These are phyloP conservation scores for Fusarium nelsonii DNA, from an alignment of 2,329 filamentous ascomycete genomes.

Conservation along the genomic window DNA sequence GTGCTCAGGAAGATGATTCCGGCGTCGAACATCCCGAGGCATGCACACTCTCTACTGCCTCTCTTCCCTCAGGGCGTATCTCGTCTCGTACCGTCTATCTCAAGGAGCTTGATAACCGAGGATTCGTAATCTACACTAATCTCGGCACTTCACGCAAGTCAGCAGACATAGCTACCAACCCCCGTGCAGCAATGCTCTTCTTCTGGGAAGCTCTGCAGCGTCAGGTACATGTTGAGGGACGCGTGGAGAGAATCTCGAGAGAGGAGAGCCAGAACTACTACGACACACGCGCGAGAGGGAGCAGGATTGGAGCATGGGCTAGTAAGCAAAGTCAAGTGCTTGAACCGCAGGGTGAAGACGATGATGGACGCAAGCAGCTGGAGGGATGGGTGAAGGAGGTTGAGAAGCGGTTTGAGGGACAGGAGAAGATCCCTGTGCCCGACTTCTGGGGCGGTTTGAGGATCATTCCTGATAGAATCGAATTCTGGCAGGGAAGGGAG, in stretches of 20 bases:
- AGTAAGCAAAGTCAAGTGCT: slow-evolving; percentile 88
- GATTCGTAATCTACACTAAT: slow-evolving; percentile 95
- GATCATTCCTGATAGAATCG: slow-evolving; percentile 85
- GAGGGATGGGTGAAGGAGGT: slow-evolving; percentile 82
- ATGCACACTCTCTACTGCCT: slow-evolving; percentile 86
- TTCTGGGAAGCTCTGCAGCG: slow-evolving; percentile 89
- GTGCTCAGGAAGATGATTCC: slow-evolving; percentile 68
- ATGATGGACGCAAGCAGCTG: slow-evolving; percentile 79
- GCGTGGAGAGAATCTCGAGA: slow-evolving; percentile 71
- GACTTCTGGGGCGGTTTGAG: slow-evolving; percentile 95
- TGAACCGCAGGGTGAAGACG: slow-evolving; percentile 58
- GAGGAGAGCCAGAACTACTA: slow-evolving; percentile 81
- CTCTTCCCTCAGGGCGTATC: slow-evolving; percentile 85
- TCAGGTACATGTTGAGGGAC: slow-evolving; percentile 91
- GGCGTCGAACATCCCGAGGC: slow-evolving; percentile 84
- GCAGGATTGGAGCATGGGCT: slow-evolving; percentile 91
- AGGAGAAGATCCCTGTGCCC: slow-evolving; percentile 87
- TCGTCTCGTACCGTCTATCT: slow-evolving; percentile 91
- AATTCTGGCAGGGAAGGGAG: slow-evolving; percentile 96
- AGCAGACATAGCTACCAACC: slow-evolving; percentile 77
- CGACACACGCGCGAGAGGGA: slow-evolving; percentile 79
- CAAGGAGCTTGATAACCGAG: slow-evolving; percentile 86
- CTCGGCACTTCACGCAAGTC: slow-evolving; percentile 82
- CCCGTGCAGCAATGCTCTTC: slow-evolving; percentile 86
- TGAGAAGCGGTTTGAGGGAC: slow-evolving; percentile 78